phyloP scores from a whole-genome alignment of 2,329 filamentous ascomycete genomes.

The Cyphellophora attinorum region DNA sequence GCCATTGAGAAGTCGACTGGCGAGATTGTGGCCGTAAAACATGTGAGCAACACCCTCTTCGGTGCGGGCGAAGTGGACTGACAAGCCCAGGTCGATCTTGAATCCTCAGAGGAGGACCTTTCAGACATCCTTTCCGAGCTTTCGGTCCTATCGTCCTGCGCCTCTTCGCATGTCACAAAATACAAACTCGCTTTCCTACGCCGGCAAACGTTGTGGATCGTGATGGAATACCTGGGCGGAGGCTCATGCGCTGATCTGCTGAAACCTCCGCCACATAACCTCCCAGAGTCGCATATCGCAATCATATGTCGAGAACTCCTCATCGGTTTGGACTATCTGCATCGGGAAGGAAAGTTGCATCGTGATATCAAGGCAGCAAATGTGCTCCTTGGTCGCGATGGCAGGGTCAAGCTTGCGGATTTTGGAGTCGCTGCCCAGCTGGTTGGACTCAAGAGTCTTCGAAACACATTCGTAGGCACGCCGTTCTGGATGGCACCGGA shows the following conservation, averaged over 20 bases:
- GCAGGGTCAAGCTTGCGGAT: conserved; percentile 91
- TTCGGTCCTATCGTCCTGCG: conserved; percentile 86
- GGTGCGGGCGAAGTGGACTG: not conserved
- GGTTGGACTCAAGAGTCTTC: conserved; percentile 93
- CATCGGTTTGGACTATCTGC: conserved; percentile 82
- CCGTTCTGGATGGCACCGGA: conserved; percentile 97
- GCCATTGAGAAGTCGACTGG: conserved; percentile 85
- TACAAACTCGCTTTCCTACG: conserved; percentile 96
- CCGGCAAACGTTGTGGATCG: conserved; percentile 96
- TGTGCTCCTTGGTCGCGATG: conserved; percentile 78
- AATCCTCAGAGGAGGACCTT: conserved; percentile 97
- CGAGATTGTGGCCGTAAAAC: conserved; percentile 92
- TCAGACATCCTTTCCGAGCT: conserved; percentile 98
- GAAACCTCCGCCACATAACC: conserved; percentile 20
- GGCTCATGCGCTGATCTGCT: conserved; percentile 92
- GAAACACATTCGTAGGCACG: conserved; percentile 94
- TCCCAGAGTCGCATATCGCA: conserved; percentile 83
- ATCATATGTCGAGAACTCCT: conserved; percentile 90
- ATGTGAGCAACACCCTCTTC: conserved; percentile 47
- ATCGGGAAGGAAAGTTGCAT: conserved; percentile 90
- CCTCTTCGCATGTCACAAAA: conserved; percentile 81
- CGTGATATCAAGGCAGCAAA: conserved; percentile 96
- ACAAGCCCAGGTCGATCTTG: conserved; percentile 77
- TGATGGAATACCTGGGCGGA: conserved; percentile 95
- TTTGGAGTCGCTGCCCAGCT: conserved; percentile 95